Base-by-base conservation (phyloP, 208 protist genomes). In the Vickermania spadyakhi region DNA sequence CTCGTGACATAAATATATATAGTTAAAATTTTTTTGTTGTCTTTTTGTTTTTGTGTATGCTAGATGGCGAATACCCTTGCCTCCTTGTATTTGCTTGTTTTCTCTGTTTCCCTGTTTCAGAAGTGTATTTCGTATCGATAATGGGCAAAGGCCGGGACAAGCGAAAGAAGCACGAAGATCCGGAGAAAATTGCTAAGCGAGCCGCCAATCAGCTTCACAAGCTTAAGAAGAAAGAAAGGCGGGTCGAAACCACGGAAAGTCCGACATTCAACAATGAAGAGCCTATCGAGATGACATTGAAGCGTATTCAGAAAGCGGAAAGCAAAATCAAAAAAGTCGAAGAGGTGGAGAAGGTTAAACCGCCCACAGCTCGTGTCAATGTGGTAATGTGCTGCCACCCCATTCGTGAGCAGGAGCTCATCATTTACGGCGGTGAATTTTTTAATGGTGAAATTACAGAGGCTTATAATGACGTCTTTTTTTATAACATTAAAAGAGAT, bases 141-240 rank as follows among this genome's bases (percentile, higher is more conserved):
- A 96, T 96, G 91, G 91, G 91, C 28, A 95, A 94, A 49, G 91
- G 91, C 7, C 74, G 91, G 0, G 91, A 96, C 60, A 95, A 95
- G 70, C 78, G 91, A 7, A 93, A 93, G 73, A 94, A 93, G 62
- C 75, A 79, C 13, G 87, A 96, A 58, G 85, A 93, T 51, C 79
- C 85, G 1, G 62, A 51, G n/a, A 91, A 96, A 73, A 79, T 81
- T 13, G 75, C 74, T 13, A 83, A 84, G 62, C 77, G 86, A 3
- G 81, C 78, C 0, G 77, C 70, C 18, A 71, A 76, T 18, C 84
- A 95, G 75, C 61, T 63, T 4, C 56, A 69, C 26, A 95, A 94
- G 66, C 69, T 72, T 2, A 57, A 74, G n/a, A 89, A 82, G 60
- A 58, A 58, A n/a, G 50, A 49, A 1, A 58, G 72, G 28, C 65